phyloP scores from a whole-genome alignment of 805 yeast genomes.

The Starmerella potacharoeniae region DNA sequence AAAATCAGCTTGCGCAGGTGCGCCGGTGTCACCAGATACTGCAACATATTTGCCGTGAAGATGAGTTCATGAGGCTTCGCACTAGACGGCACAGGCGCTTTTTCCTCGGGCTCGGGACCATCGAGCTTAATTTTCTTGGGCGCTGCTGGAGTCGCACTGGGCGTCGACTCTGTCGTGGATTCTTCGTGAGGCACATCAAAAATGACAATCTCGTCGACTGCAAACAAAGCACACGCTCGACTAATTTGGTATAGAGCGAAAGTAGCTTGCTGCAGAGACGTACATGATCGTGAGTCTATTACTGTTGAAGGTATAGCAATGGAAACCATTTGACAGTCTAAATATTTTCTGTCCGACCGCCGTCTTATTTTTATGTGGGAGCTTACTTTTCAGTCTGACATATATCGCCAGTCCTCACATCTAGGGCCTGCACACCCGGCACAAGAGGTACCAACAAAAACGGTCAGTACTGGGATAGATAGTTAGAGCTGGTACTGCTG shows the following conservation, averaged over 20 bases:
- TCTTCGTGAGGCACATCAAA: slow-evolving; percentile 39
- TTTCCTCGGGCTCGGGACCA: slow-evolving; percentile 17
- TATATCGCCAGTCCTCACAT: not conserved
- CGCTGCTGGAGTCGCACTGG: slow-evolving; percentile 22
- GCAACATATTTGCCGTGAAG: slow-evolving; percentile 48
- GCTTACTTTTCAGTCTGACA: not conserved
- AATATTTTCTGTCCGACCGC: not conserved
- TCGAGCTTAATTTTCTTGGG: slow-evolving; percentile 28
- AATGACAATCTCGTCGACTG: slow-evolving; percentile 64
- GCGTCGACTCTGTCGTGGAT: slow-evolving; percentile 16
- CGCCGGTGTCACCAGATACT: slow-evolving; percentile 76
- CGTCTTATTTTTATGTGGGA: not conserved
- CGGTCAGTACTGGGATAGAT: not conserved
- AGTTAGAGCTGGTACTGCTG: not conserved
- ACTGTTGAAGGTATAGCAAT: slow-evolving; percentile 65
- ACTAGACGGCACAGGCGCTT: slow-evolving; percentile 4
- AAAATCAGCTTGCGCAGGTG: slow-evolving; percentile 60
- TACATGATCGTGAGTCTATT: slow-evolving; percentile 44
- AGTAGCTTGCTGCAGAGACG: slow-evolving; percentile 62
- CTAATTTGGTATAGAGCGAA: slow-evolving; percentile 68
- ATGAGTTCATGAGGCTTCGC: slow-evolving; percentile 15
- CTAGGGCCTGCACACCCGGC: not conserved
- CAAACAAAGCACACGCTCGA: slow-evolving; percentile 54
- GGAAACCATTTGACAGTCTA: slow-evolving; percentile 17
- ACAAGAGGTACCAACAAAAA: not conserved